Conservation (phyloP, 768 basidiomycete genomes). For the Leccinum obscurum region DNA sequence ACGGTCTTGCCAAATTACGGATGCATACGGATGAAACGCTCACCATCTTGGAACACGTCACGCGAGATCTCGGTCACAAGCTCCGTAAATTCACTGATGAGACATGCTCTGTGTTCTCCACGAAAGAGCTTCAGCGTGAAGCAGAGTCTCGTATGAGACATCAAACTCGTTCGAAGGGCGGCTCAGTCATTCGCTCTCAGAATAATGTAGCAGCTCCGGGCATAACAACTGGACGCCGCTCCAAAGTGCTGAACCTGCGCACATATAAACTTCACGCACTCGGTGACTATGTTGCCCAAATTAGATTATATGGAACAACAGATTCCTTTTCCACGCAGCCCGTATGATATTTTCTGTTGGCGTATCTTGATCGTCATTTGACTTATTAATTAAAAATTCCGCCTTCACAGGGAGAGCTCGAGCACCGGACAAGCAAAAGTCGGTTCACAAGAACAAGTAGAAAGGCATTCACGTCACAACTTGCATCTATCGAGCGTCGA, state of each 20-base stretch:
- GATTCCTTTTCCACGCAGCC: not conserved
- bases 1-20: not conserved
- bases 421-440: too few species aligned
- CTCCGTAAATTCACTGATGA: rapidly evolving
- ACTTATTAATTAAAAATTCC: too few species aligned
- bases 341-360: not conserved
- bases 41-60: not conserved
- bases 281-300: not conserved
- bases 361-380: too few species aligned
- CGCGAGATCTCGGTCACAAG: not conserved
- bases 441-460: rapidly evolving
- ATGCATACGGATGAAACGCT: not conserved
- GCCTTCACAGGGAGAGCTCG: too few species aligned
- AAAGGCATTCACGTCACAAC: too few species aligned
- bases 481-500: too few species aligned
- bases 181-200: too few species aligned
- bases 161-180: too few species aligned
- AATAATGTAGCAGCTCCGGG: too few species aligned
- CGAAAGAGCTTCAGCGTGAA: too few species aligned
- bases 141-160: too few species aligned
- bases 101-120: too few species aligned
- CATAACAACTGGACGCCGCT: rapidly evolving
- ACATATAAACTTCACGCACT: not conserved
- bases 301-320: not conserved
- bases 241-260: not conserved